Conservation (phyloP, 768 basidiomycete genomes). For the Leccinum incarnatum region DNA sequence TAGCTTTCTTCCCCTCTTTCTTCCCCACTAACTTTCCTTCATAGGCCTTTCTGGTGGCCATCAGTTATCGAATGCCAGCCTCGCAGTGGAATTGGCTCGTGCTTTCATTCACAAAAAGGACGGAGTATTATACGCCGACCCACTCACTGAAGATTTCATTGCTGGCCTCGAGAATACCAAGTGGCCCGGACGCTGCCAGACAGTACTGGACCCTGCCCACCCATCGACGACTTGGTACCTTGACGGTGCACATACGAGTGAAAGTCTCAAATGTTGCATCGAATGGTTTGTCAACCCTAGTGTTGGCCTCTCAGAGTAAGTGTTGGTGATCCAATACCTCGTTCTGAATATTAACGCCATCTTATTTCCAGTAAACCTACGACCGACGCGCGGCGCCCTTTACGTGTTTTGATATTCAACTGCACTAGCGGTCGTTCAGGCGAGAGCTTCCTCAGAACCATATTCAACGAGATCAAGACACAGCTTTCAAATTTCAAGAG, state of each 20-base stretch:
- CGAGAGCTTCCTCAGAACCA: conserved; percentile 57
- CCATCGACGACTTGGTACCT: conserved; percentile 74
- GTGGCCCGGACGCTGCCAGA: conserved; percentile 97
- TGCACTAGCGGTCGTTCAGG: conserved; percentile 91
- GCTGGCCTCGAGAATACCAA: conserved; percentile 63
- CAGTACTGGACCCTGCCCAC: conserved; percentile 58
- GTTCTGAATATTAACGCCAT: conserved; percentile 2
- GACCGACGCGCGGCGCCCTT: conserved; percentile 25
- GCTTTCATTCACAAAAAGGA: conserved; percentile 52
- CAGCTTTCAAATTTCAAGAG: conserved; percentile 44
- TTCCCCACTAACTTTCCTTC: conserved; percentile 2
- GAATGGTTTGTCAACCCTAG: conserved; percentile 80
- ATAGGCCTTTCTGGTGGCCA: conserved; percentile 83
- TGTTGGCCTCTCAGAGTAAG: conserved; percentile 42
- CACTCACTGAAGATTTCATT: conserved; percentile 52
- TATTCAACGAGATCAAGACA: conserved; percentile 50
- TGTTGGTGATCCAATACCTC: conserved; percentile 5
- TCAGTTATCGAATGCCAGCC: conserved; percentile 82
- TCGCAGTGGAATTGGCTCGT: conserved; percentile 74
- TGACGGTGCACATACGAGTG: conserved; percentile 93
- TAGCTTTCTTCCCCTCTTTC: background rate
- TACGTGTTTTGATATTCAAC: conserved; percentile 85
- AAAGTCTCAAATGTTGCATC: conserved; percentile 83
- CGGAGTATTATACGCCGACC: conserved; percentile 6
- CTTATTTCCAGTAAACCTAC: conserved; percentile 1